A percentile compares a stretch with the other conserved stretches of the same genome.
Conservation (phyloP, 2,329 filamentous ascomycete genomes). For the Phyllosticta capitalensis region DNA sequence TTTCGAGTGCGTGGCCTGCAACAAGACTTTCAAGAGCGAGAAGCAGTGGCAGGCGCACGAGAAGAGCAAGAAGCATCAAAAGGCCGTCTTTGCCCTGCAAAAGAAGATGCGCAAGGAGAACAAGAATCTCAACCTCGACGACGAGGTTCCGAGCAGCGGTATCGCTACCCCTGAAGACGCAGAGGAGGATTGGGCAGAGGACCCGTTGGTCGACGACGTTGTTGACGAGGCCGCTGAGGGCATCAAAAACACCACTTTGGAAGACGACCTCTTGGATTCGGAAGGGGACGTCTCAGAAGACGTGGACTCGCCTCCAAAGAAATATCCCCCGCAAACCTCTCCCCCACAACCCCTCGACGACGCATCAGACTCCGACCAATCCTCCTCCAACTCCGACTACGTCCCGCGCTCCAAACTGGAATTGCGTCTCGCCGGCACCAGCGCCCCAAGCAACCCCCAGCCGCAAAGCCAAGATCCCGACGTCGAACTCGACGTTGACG, state of each 20-base stretch:
- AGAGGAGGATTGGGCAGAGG: slow-evolving; percentile 15
- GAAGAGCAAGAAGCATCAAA: slow-evolving; percentile 92
- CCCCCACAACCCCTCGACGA: slow-evolving; percentile 12
- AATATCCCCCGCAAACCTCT: neutral
- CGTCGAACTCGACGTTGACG: neutral
- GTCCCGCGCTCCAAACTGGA: slow-evolving; percentile 28
- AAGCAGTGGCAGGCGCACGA: slow-evolving; percentile 88
- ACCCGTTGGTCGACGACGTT: slow-evolving; percentile 8
- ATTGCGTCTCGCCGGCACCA: slow-evolving; percentile 20
- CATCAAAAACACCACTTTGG: slow-evolving; percentile 1
- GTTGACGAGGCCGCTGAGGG: neutral
- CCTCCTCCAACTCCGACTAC: slow-evolving; percentile 21
- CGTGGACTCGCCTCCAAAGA: neutral
- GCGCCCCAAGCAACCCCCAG: neutral
- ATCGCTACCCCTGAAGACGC: slow-evolving; percentile 23
- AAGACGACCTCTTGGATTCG: slow-evolving; percentile 20
- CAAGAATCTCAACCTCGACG: slow-evolving; percentile 43
- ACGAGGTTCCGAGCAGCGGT: slow-evolving; percentile 25
- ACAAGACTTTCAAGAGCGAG: slow-evolving; percentile 73
- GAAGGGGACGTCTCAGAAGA: slow-evolving; percentile 28
- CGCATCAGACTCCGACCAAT: slow-evolving; percentile 5
- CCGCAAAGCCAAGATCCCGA: neutral
- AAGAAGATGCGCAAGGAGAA: slow-evolving; percentile 79
- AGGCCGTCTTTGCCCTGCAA: slow-evolving; percentile 70
- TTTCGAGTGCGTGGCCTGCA: slow-evolving; percentile 54